Percentiles rank a stretch among this genome's conserved stretches.
Evolutionary conservation across 225 moss, liverwort and hornwort genomes (phyloP).

Genomic region (Pseudoscleropodium purum): DNA sequence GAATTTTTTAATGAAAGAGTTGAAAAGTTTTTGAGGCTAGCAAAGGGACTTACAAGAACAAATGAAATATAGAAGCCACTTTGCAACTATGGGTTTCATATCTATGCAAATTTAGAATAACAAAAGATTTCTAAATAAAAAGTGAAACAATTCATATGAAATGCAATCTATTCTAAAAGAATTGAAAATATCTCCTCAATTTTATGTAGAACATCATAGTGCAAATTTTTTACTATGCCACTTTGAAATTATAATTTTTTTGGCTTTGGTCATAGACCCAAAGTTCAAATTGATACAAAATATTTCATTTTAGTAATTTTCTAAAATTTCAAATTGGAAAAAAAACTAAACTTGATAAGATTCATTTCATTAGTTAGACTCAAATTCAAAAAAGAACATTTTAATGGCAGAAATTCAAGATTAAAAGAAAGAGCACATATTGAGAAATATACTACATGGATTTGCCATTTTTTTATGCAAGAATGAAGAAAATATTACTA

Average conservation of each 20-base stretch:
- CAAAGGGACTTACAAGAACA: neutral
- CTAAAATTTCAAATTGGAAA: neutral
- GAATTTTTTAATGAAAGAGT: neutral
- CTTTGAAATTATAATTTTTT: neutral
- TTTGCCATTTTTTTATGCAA: neutral
- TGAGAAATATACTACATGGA: neutral
- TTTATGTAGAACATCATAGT: neutral
- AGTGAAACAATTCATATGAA: neutral
- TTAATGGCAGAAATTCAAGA: fast-evolving
- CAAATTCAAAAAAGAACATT: neutral
- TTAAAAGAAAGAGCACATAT: fast-evolving
- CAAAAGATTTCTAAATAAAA: neutral
- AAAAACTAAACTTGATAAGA: neutral
- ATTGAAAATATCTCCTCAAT: fast-evolving
- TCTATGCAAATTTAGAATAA: neutral
- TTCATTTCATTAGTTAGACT: neutral
- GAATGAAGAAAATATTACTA: neutral
- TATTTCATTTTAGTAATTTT: neutral
- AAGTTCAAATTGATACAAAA: neutral
- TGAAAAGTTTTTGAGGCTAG: neutral
- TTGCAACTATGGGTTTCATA: neutral
- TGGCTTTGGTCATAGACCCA: neutral
- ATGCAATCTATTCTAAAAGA: neutral
- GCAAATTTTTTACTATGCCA: fast-evolving
- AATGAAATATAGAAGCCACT: neutral